Evolutionary conservation across 2,329 filamentous ascomycete genomes (phyloP), one percentile per base, ranked within the genome.

Genomic region (Cercospora berteroae): DNA sequence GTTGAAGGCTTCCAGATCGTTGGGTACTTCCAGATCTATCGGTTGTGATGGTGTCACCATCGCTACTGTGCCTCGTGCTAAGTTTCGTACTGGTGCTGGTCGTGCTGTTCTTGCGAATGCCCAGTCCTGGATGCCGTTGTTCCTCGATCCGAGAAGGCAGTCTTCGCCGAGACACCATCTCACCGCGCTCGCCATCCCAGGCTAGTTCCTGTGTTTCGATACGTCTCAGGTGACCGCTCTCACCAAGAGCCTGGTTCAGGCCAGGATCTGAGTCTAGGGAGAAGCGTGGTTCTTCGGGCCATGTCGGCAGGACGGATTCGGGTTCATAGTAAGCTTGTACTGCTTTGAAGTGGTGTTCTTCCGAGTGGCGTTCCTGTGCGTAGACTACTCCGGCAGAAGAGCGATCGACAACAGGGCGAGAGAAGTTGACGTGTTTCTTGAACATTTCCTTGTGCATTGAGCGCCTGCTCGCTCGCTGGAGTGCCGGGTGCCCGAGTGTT

Each of bases 251-350:
- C 13, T 62, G 48, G 52, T 63, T 56, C n/a, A 62, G 63, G 18
- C 55, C 55, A 9, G 55, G 55, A 58, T 58, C 55, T 50, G 59
- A 18, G 25, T 67, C 66, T n/a, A 63, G 50, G 13, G 68, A 68
- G 59, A 66, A 63, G 10, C 71, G 70, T 23, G 70, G 67, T 52
- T 72, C 66, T 9, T 55, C 44, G 16, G 67, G 72, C 13, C 64
- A 63, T 12, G 55, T 16, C 12, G 60, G 31, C 23, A 63, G 60
- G 16, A 31, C 42, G 18, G 44, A 36, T 7, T 59, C 48, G 13
- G 55, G 52, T 42, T 67, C 56, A 44, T 67, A 64, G 44, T 64
- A 64, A 31, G 65, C 65, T 10, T 64, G 44, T 10, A 64, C 60
- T 13, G 65, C 42, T 29, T 63, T 67, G 10, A 66, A 58, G 44